These are phyloP conservation scores for Nakazawaea populi DNA, from an alignment of 805 yeast genomes.

Conservation along the genomic window DNA sequence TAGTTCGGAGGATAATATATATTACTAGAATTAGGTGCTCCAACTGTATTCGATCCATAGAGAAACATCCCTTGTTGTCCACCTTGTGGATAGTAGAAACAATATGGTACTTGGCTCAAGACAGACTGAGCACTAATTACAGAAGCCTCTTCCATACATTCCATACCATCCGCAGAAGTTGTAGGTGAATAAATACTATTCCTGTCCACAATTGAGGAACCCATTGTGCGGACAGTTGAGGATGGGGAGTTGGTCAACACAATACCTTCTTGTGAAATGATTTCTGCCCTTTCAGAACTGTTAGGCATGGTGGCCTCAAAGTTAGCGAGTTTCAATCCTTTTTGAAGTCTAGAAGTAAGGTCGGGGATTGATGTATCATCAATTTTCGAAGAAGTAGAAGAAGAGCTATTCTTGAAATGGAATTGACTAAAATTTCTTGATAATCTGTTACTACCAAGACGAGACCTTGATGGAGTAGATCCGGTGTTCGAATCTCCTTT, in stretches of 20 bases:
- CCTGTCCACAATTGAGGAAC: neutral
- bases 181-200: constrained; percentile 1
- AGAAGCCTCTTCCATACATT: neutral
- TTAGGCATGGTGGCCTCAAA: neutral
- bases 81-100: neutral
- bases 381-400: neutral
- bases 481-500: constrained; percentile 20
- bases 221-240: neutral
- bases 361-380: neutral
- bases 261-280: neutral
- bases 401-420: neutral
- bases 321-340: neutral
- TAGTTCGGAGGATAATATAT: constrained; percentile 1
- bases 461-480: constrained; percentile 9
- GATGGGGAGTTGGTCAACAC: neutral
- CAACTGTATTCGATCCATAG: neutral
- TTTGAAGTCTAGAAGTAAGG: neutral
- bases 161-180: neutral
- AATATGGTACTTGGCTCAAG: neutral
- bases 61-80: neutral
- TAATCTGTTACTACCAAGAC: neutral
- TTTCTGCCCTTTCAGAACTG: neutral
- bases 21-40: neutral
- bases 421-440: neutral
- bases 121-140: neutral